phyloP scores from a whole-genome alignment of 108 stramenopile genomes.

The Stephanodiscus minutulus region DNA sequence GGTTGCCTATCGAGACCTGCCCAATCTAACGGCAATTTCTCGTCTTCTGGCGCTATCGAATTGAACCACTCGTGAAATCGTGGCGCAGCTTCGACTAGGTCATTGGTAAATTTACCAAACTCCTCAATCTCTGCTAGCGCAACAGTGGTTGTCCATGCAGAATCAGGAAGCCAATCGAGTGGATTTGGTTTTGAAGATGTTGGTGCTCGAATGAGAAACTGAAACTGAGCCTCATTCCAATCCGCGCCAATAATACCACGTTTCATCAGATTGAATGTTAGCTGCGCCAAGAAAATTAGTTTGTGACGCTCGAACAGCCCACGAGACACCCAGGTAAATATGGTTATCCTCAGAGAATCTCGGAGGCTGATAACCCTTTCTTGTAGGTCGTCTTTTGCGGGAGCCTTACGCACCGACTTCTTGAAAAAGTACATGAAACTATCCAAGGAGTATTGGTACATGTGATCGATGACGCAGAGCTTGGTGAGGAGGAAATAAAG shows the following conservation, averaged over 20 bases:
- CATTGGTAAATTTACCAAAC: constrained; percentile 76
- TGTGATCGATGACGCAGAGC: constrained; percentile 85
- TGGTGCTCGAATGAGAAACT: constrained; percentile 83
- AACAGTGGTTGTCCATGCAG: constrained; percentile 72
- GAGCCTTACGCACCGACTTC: constrained; percentile 80
- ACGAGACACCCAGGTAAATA: constrained; percentile 89
- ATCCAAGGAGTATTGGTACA: constrained; percentile 95
- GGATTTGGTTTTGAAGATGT: constrained; percentile 68
- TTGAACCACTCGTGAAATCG: constrained; percentile 93
- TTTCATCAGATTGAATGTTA: constrained; percentile 91
- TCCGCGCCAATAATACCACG: constrained; percentile 78
- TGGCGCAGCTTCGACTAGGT: constrained; percentile 88
- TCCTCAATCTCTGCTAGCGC: constrained; percentile 83
- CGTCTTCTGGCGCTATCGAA: constrained; percentile 79
- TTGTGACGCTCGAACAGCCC: constrained; percentile 93
- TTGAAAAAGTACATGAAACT: constrained; percentile 86
- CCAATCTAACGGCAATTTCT: constrained; percentile 94
- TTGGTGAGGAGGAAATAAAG: constrained; percentile 92
- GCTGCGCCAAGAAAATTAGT: constrained; percentile 87
- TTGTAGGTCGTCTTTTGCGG: constrained; percentile 54
- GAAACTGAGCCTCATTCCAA: constrained; percentile 77
- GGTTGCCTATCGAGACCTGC: constrained; percentile 80
- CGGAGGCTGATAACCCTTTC: constrained; percentile 76
- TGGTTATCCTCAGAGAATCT: constrained; percentile 80
- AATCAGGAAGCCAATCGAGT: constrained; percentile 73